Evolutionary conservation across 371 early-diverging fungal genomes (phyloP).

Genomic region (Smittium culicis): DNA sequence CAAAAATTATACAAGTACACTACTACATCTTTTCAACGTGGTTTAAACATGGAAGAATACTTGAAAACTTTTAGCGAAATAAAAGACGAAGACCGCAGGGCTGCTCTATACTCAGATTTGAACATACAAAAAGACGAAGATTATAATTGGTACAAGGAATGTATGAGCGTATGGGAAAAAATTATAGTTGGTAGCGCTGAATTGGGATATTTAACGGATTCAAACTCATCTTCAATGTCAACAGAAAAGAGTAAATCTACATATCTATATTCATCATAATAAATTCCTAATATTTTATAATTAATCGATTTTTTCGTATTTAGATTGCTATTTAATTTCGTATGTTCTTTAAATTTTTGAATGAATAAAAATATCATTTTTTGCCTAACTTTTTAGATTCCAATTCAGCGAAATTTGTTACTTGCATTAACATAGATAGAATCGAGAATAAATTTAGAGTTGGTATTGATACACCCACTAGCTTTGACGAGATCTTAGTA

Average conservation of each 20-base stretch:
- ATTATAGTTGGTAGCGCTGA: conserved; percentile 2
- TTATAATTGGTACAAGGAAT: neutral
- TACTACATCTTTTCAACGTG: too few species aligned
- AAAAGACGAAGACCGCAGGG: neutral
- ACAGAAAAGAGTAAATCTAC: too few species aligned
- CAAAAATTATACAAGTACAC: neutral
- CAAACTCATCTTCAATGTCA: too few species aligned
- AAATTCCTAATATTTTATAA: neutral
- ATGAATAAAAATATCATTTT: too few species aligned
- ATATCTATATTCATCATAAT: too few species aligned
- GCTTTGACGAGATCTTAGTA: conserved; percentile 6
- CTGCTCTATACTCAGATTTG: conserved; percentile 8
- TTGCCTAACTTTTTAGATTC: too few species aligned
- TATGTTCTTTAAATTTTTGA: too few species aligned
- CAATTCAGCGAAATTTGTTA: neutral
- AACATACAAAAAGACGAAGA: neutral
- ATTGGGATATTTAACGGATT: neutral
- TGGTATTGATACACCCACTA: neutral
- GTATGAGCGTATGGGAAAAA: neutral
- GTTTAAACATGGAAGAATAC: conserved; percentile 4
- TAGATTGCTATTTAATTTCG: too few species aligned
- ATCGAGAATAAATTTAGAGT: conserved; percentile 3
- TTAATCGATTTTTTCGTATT: too few species aligned
- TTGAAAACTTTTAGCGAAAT: conserved; percentile 1
- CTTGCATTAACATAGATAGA: conserved; percentile 3